These are phyloP conservation scores for Curvularia lunata DNA, from an alignment of 2,329 filamentous ascomycete species.

Conservation along the genomic window DNA sequence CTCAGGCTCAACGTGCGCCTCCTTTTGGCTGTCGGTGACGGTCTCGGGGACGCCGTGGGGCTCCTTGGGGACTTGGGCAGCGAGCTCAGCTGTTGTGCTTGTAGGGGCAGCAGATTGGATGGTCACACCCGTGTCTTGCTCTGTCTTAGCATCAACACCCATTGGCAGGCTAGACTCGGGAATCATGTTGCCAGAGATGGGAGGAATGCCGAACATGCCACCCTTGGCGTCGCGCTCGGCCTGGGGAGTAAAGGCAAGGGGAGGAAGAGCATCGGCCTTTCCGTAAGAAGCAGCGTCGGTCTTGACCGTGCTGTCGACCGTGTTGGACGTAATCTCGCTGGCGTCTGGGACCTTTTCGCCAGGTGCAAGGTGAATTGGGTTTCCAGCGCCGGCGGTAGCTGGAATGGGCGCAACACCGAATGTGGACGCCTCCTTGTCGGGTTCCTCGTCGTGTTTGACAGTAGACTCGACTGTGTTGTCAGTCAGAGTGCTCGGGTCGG, in stretches of 20 bases:
- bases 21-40: slow-evolving; percentile 74
- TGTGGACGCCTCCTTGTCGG: slow-evolving; percentile 46
- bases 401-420: slow-evolving; percentile 66
- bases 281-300: slow-evolving; percentile 85
- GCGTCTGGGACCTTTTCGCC: slow-evolving; percentile 80
- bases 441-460: slow-evolving; percentile 44
- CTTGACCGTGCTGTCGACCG: slow-evolving; percentile 66
- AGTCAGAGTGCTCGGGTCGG: slow-evolving; percentile 68
- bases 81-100: slow-evolving; percentile 56
- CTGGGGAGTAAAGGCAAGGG: slow-evolving; percentile 52
- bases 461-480: slow-evolving; percentile 73
- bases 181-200: slow-evolving; percentile 68
- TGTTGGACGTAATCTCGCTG: slow-evolving; percentile 68
- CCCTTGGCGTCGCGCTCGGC: slow-evolving; percentile 52
- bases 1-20: slow-evolving; percentile 69
- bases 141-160: slow-evolving; percentile 53
- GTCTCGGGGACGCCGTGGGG: slow-evolving; percentile 60
- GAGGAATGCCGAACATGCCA: slow-evolving; percentile 55
- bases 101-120: slow-evolving; percentile 53
- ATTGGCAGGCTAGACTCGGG: slow-evolving; percentile 84
- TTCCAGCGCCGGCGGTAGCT: slow-evolving; percentile 66
- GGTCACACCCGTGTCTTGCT: slow-evolving; percentile 49
- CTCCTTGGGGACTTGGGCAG: slow-evolving; percentile 54
- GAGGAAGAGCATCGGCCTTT: slow-evolving; percentile 68
- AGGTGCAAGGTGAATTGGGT: slow-evolving; percentile 79